Percentiles rank a stretch among this genome's conserved stretches.
These are phyloP conservation scores for Raddia distichophylla DNA, from an alignment of 176 grass and related monocot species.

Conservation along the genomic window DNA sequence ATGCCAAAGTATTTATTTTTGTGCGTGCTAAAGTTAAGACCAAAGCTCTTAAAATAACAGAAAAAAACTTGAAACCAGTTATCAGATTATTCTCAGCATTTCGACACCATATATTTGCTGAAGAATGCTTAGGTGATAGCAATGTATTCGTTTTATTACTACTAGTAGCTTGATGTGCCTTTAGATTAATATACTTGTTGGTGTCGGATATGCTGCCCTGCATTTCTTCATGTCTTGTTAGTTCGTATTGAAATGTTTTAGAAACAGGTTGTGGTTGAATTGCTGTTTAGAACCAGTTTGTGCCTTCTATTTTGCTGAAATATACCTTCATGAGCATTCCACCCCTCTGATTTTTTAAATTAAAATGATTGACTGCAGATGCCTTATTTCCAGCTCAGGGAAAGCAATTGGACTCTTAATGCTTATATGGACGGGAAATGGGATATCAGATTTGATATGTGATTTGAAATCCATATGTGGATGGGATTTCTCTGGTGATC, in stretches of 20 bases:
- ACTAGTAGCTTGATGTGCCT: background rate
- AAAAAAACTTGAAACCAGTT: no score
- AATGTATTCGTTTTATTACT: background rate
- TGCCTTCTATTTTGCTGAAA: background rate
- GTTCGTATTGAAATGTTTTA: background rate
- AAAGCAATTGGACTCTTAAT: slow-evolving; percentile 93
- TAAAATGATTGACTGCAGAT: slow-evolving; percentile 59
- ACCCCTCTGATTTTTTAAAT: slow-evolving; percentile 14
- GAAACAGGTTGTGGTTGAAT: background rate
- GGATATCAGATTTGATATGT: slow-evolving; percentile 79
- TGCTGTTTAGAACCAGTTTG: background rate
- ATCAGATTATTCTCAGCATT: background rate
- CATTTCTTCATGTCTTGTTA: background rate
- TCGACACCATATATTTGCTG: background rate
- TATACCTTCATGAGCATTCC: no score
- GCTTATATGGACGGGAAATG: slow-evolving; percentile 83
- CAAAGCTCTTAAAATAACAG: no score
- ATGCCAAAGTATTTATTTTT: no score
- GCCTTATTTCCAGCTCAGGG: slow-evolving; percentile 85
- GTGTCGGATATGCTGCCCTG: background rate
- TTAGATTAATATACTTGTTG: background rate
- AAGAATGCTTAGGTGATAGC: background rate
- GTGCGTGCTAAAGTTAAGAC: no score
- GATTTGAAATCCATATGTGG: slow-evolving; percentile 23
- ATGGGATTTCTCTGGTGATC: slow-evolving; percentile 4